These are phyloP conservation scores for Aphanoascus verrucosus DNA, from an alignment of 2,329 filamentous ascomycete species.

Conservation along the genomic window DNA sequence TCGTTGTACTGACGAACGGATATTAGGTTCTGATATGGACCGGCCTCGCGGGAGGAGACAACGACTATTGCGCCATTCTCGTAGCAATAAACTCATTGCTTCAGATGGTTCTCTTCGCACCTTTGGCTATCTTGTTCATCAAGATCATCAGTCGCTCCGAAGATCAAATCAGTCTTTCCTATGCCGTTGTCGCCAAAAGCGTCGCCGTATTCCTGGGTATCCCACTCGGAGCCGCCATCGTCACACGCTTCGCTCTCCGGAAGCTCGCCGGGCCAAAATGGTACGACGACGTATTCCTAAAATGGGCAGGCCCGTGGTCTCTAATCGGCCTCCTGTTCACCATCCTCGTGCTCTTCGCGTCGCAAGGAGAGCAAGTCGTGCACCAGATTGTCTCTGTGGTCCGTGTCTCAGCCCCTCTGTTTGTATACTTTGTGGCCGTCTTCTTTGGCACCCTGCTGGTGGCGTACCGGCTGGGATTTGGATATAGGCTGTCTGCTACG, in stretches of 20 bases:
- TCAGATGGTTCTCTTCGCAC: constrained; percentile 63
- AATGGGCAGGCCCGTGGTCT: constrained; percentile 59
- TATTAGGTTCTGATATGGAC: constrained; percentile 61
- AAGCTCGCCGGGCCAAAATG: constrained; percentile 44
- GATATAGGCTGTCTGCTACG: constrained; percentile 58
- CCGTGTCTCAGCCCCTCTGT: constrained; percentile 65
- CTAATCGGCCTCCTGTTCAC: constrained; percentile 78
- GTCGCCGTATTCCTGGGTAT: constrained; percentile 80
- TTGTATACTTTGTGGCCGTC: constrained; percentile 69
- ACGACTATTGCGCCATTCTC: constrained; percentile 72
- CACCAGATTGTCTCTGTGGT: constrained; percentile 75
- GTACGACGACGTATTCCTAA: constrained; percentile 62
- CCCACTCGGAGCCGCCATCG: constrained; percentile 65
- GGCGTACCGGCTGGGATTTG: constrained; percentile 57
- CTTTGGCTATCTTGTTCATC: constrained; percentile 59
- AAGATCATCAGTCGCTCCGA: constrained; percentile 50
- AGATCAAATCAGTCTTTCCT: constrained; percentile 41
- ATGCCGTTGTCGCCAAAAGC: constrained; percentile 61
- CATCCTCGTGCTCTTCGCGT: constrained; percentile 74
- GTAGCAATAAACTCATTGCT: constrained; percentile 65
- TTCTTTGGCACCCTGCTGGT: constrained; percentile 59
- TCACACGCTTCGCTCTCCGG: constrained; percentile 58
- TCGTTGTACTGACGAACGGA: neutral
- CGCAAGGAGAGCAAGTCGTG: constrained; percentile 65
- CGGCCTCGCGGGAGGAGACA: constrained; percentile 61